Evolutionary conservation across 371 early-diverging fungal species (phyloP).

Genomic region (Circinella minor): DNA sequence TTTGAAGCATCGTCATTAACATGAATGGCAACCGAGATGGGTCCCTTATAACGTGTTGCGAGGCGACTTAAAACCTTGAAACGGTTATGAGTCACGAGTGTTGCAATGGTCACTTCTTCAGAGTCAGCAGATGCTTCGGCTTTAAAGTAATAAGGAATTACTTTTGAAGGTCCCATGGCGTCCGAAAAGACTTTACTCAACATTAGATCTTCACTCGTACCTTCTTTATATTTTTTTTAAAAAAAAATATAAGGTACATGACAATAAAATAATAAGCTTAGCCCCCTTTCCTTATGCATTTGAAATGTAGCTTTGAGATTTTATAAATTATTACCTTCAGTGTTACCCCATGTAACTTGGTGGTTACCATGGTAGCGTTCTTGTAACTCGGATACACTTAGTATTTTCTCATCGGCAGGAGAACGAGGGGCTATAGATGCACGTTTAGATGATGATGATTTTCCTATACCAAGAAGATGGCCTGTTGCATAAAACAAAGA

Average conservation of each 20-base stretch:
- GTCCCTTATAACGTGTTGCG: constrained; percentile 59
- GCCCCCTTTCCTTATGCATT: not conserved
- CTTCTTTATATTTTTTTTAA: constrained; percentile 12
- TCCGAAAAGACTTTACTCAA: constrained; percentile 62
- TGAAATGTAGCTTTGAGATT: too few relatives aligned
- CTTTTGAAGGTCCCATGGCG: constrained; percentile 64
- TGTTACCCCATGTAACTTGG: constrained; percentile 28
- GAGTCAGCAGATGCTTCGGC: constrained; percentile 47
- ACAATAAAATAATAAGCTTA: not conserved
- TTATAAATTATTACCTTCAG: constrained; percentile 18
- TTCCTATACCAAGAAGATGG: constrained; percentile 28
- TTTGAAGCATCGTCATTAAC: constrained; percentile 59
- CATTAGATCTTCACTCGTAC: constrained; percentile 48
- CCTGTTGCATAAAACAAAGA: constrained; percentile 36
- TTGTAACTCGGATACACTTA: constrained; percentile 26
- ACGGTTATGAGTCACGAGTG: constrained; percentile 59
- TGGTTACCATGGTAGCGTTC: constrained; percentile 30
- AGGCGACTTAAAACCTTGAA: constrained; percentile 52
- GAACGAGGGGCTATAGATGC: not conserved
- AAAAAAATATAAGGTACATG: not conserved
- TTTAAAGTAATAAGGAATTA: constrained; percentile 62
- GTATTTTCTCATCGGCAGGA: constrained; percentile 12
- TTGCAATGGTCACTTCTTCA: constrained; percentile 65
- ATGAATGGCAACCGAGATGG: constrained; percentile 69
- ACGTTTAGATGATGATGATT: constrained; percentile 7